Base-by-base conservation (phyloP, 2,329 filamentous ascomycete species). In the Trichoderma arundinaceum region DNA sequence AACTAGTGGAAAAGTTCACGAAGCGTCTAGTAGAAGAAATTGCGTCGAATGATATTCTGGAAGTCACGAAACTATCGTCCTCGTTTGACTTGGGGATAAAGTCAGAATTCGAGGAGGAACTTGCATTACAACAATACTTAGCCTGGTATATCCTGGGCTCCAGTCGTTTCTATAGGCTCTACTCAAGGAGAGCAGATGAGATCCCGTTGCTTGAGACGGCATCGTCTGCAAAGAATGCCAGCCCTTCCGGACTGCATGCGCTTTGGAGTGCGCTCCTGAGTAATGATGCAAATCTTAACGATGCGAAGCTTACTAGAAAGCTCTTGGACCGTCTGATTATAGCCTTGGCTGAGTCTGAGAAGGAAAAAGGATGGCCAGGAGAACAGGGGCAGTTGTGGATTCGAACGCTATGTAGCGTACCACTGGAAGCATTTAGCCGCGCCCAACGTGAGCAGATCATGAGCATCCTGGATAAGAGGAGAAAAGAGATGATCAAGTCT, bases 361-460 rank as follows among this genome's bases (percentile, higher is more conserved):
- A 73, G 44, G 72, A 74, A 54, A 76, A 74, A 67, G 68, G 68
- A 12, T 77, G 75, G 76, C 74, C 73, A n/a, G 71, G 69, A 10
- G 72, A 74, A 33, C 64, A 64, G 9, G 73, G 71, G 8, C 72
- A 74, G 41, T 64, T 73, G 15, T 75, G 72, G 71, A 75, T 79
- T 2, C 72, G 70, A 32, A 72, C 69, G 1, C 68, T 83, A 33
- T 73, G 76, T 19, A 69, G 68, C 32, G 67, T 79, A 19, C 79
- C 80, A 0, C 68, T 72, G 2, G 80, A 82, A 54, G 73, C 76
- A 0, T 75, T 84, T 8, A 77, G 74, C 15, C 81, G 81, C 15
- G 72, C 74, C 22, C 76, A 81, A 28, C 78, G 83, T 59, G 82
- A 84, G 68, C 73, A 71, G 7, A 73, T 83, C 5, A 78, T 84